These are phyloP conservation scores for Astraeus odoratus DNA, from an alignment of 768 basidiomycete species.

Conservation along the genomic window DNA sequence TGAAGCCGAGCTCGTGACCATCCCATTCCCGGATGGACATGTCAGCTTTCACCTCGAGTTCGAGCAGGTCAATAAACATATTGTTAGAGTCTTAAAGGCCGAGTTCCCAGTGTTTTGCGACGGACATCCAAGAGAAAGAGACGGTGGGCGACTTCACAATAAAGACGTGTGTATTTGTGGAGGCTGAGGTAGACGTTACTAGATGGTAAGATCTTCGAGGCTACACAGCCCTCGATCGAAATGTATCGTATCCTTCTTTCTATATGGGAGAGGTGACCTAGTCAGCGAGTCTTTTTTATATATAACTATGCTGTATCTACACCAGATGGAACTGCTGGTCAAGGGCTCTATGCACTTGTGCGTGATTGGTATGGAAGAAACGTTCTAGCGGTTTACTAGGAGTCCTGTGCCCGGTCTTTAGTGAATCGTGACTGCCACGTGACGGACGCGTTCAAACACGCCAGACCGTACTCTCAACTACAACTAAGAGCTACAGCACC, in stretches of 20 bases:
- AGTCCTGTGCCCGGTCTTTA: background rate
- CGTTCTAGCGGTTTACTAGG: background rate
- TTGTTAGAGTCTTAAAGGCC: conserved; percentile 61
- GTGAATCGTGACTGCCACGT: conserved; percentile 13
- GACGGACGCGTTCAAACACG: conserved; percentile 18
- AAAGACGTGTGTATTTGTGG: conserved; percentile 94
- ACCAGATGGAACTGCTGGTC: no score
- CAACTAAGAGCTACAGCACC: no score
- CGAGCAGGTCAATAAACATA: conserved; percentile 80
- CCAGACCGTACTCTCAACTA: background rate
- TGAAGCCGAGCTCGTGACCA: conserved; percentile 71
- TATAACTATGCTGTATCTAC: no score
- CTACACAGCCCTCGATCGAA: no score
- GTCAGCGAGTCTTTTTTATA: no score
- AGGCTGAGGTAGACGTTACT: conserved; percentile 90
- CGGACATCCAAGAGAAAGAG: conserved; percentile 27
- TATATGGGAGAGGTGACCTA: no score
- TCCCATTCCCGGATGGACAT: conserved; percentile 85
- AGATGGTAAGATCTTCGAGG: no score
- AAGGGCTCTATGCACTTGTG: no score
- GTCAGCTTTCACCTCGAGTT: conserved; percentile 97
- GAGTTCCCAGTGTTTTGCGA: conserved; percentile 68
- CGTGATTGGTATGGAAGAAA: no score
- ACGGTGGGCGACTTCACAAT: conserved; percentile 57
- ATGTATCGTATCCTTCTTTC: no score